Evolutionary conservation across 169 alveolate genomes (phyloP).

Genomic region (Cryptosporidium ryanae): DNA sequence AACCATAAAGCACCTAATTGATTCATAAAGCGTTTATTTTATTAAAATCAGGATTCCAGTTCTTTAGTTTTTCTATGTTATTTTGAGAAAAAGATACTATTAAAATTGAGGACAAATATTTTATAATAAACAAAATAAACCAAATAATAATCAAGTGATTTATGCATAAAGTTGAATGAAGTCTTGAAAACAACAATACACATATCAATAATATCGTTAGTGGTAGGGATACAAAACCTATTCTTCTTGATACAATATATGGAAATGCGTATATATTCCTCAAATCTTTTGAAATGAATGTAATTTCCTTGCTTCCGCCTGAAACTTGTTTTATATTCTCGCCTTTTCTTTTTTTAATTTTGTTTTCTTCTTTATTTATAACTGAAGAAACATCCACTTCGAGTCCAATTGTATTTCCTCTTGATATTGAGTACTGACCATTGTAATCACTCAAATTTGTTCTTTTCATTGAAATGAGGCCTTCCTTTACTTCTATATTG

Average conservation of each 20-base stretch:
- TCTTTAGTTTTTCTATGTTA: constrained; percentile 36
- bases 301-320: neutral
- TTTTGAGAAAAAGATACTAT: constrained; percentile 58
- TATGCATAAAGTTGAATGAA: constrained; percentile 44
- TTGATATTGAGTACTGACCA: constrained; percentile 20
- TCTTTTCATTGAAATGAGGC: neutral
- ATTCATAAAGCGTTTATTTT: constrained; percentile 64
- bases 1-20: constrained; percentile 19
- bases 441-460: constrained; percentile 1
- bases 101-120: constrained; percentile 41
- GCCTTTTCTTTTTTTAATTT: constrained; percentile 11
- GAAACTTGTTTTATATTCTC: neutral
- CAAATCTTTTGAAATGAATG: constrained; percentile 47
- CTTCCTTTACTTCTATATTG: neutral
- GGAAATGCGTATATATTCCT: constrained; percentile 70
- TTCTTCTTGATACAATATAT: constrained; percentile 60
- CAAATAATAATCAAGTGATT: constrained; percentile 57
- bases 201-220: constrained; percentile 58
- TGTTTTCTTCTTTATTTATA: constrained; percentile 34
- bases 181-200: constrained; percentile 38
- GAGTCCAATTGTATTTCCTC: constrained; percentile 54
- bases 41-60: constrained; percentile 60
- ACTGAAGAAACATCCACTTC: constrained; percentile 59
- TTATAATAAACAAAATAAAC: constrained; percentile 34
- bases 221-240: constrained; percentile 69